Evolutionary conservation across 805 yeast genomes (phyloP).

Genomic region (Phaffomyces antillensis): DNA sequence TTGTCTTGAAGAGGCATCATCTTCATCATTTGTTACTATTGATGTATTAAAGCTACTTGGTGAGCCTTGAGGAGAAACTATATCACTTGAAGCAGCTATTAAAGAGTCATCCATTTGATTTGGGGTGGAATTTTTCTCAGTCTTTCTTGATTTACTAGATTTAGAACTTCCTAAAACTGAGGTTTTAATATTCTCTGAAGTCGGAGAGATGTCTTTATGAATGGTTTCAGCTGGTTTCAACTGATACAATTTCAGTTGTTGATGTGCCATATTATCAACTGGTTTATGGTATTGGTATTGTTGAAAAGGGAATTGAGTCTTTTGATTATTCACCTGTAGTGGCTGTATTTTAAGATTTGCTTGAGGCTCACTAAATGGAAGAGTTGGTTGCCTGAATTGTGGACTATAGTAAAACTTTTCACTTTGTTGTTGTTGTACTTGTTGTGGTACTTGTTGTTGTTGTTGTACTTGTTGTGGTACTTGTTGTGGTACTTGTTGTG

Average conservation of each 20-base stretch:
- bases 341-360: background rate
- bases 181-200: constrained; percentile 6
- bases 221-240: constrained; percentile 10
- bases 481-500: no score
- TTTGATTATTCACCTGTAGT: background rate
- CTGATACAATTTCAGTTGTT: background rate
- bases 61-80: background rate
- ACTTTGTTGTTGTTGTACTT: background rate
- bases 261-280: no score
- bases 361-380: constrained; percentile 7
- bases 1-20: constrained; percentile 33
- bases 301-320: background rate
- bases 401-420: no score
- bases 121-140: constrained; percentile 6
- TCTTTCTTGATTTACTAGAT: constrained; percentile 4
- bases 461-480: constrained; percentile 1
- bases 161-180: constrained; percentile 7
- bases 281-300: constrained; percentile 12
- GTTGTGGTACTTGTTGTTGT: background rate
- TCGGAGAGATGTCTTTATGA: constrained; percentile 7
- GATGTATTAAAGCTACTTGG: background rate
- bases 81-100: background rate
- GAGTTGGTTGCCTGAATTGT: constrained; percentile 8
- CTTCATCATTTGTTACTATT: background rate
- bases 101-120: background rate